These are phyloP conservation scores for Iberis amara DNA, from an alignment of 441 rosid genomes.

Conservation along the genomic window DNA sequence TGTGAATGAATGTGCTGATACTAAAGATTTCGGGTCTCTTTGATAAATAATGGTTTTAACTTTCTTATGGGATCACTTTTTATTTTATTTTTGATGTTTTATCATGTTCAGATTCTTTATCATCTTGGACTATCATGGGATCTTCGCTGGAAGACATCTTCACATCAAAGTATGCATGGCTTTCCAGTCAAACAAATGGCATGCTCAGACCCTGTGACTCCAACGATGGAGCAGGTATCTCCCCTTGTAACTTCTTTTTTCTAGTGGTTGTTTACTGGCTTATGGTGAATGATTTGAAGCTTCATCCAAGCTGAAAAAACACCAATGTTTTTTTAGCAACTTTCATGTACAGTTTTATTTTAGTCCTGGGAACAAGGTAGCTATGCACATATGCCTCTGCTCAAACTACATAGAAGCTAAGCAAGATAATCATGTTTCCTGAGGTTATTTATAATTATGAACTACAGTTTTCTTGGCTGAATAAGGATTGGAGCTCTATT, in stretches of 20 bases:
- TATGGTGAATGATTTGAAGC: conserved; percentile 22
- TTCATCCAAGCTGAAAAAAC: conserved; percentile 2
- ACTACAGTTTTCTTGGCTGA: conserved; percentile 68
- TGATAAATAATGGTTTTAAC: conserved; percentile 13
- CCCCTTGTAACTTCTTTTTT: conserved; percentile 5
- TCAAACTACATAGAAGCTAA: conserved; percentile 13
- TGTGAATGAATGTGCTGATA: too few species aligned
- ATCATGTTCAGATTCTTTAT: conserved; percentile 61
- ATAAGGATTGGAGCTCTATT: conserved; percentile 70
- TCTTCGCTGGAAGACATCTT: conserved; percentile 65
- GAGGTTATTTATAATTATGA: conserved; percentile 26
- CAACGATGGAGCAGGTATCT: conserved; percentile 66
- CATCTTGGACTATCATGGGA: conserved; percentile 92
- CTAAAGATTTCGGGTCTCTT: conserved; percentile 4
- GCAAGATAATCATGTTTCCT: conserved; percentile 22
- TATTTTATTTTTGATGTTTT: conserved; percentile 8
- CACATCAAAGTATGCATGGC: conserved; percentile 35
- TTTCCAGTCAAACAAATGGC: conserved; percentile 40
- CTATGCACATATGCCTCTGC: neutral
- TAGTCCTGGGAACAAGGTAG: conserved; percentile 16
- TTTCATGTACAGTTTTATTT: conserved; percentile 10
- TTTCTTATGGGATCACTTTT: conserved; percentile 1
- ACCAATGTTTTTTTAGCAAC: neutral
- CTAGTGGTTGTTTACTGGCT: conserved; percentile 15
- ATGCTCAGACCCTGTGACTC: conserved; percentile 52